Evolutionary conservation across 2,329 filamentous ascomycete species (phyloP).

Genomic region (Diaporthe destruens): DNA sequence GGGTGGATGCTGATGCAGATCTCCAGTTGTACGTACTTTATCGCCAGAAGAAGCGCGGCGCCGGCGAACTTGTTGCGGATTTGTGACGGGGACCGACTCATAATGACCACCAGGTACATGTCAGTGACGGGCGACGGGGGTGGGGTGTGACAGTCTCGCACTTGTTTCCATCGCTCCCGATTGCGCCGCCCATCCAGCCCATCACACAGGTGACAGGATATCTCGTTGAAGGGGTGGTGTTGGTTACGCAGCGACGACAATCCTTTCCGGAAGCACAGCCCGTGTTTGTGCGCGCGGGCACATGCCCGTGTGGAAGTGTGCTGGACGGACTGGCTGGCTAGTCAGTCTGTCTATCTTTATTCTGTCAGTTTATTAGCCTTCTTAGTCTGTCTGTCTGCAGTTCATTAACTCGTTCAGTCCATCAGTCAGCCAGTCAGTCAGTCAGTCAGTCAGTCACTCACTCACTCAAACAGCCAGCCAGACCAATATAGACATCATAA

Average conservation of each 20-base stretch:
- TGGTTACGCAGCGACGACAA: slow-evolving; percentile 23
- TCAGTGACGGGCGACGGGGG: not conserved
- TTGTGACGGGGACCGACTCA: slow-evolving; percentile 4
- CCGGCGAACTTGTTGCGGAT: slow-evolving; percentile 11
- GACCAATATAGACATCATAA: not conserved
- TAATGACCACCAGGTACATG: not conserved
- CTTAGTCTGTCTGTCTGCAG: too few relatives aligned
- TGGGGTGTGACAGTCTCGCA: slow-evolving; percentile 30
- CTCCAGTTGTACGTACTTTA: not conserved
- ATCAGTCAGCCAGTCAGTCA: too few relatives aligned
- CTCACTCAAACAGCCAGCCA: not conserved
- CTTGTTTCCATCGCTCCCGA: slow-evolving; percentile 34
- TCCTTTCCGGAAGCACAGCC: slow-evolving; percentile 28
- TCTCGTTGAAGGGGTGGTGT: not conserved
- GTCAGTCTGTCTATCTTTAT: not conserved
- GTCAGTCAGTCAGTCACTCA: not conserved
- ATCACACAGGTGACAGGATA: slow-evolving; percentile 18
- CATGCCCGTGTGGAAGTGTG: not conserved
- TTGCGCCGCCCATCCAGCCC: slow-evolving; percentile 20
- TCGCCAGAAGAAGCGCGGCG: not conserved
- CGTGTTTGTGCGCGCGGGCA: slow-evolving; percentile 31
- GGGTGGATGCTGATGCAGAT: not conserved
- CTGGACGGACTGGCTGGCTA: not conserved
- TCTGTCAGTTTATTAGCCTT: too few relatives aligned
- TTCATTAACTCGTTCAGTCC: too few relatives aligned